Conservation (phyloP, 1,284 basidiomycete species). For the Leccinum proliferum region DNA sequence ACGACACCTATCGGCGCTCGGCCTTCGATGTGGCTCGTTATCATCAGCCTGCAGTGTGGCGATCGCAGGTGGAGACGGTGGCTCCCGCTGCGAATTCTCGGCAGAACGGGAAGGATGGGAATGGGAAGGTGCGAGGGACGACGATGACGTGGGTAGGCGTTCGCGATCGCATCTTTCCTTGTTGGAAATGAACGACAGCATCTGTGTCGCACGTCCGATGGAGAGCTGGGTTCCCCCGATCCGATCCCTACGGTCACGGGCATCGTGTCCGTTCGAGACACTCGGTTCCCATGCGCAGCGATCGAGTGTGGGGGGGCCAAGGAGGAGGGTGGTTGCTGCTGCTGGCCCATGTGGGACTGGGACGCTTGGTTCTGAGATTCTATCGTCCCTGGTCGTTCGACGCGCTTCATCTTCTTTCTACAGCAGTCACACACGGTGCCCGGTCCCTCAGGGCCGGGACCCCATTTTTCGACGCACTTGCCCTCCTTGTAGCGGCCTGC, state of each 20-base stretch:
- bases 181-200: slow-evolving; percentile 24
- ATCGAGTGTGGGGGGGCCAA: slow-evolving; percentile 20
- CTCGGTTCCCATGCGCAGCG: slow-evolving; percentile 17
- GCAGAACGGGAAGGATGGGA: slow-evolving; percentile 10
- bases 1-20: slow-evolving; percentile 17
- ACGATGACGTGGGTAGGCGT: slow-evolving; percentile 17
- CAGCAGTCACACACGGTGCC: slow-evolving; percentile 82
- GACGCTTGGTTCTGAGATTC: slow-evolving; percentile 16
- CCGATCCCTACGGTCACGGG: slow-evolving; percentile 23
- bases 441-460: slow-evolving; percentile 75
- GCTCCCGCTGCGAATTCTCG: slow-evolving; percentile 22
- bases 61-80: slow-evolving; percentile 27
- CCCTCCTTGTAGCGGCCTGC: slow-evolving; percentile 73
- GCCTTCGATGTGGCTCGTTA: slow-evolving; percentile 20
- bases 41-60: slow-evolving; percentile 27
- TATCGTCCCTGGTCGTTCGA: slow-evolving; percentile 67
- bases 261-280: slow-evolving; percentile 25
- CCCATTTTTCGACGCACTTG: slow-evolving; percentile 85
- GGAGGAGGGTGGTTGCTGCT: background rate
- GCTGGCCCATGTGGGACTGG: slow-evolving; percentile 10
- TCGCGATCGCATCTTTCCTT: slow-evolving; percentile 25
- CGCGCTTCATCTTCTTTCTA: slow-evolving; percentile 82
- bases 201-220: slow-evolving; percentile 18
- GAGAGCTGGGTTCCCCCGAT: slow-evolving; percentile 25
- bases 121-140: slow-evolving; percentile 18